phyloP scores from a whole-genome alignment of 169 alveolate genomes.

The Perkinsus chesapeaki region DNA sequence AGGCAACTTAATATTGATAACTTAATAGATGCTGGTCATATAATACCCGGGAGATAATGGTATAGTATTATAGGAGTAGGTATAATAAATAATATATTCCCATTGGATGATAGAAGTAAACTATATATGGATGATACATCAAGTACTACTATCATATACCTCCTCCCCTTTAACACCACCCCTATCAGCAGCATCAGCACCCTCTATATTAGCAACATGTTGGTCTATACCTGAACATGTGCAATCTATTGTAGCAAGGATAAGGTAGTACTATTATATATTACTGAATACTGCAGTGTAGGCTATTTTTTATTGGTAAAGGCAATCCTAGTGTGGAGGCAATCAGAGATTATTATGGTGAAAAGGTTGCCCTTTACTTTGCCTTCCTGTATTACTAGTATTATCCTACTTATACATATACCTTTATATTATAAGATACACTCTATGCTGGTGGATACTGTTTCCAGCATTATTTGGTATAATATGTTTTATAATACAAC shows the following conservation, averaged over 20 bases:
- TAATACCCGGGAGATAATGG: neutral
- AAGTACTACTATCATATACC: neutral
- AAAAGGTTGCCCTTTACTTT: neutral
- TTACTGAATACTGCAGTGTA: neutral
- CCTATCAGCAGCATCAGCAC: neutral
- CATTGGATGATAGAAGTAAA: neutral
- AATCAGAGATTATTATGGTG: neutral
- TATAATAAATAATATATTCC: neutral
- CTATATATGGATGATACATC: neutral
- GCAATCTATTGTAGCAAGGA: neutral
- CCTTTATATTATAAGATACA: neutral
- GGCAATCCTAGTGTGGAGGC: neutral
- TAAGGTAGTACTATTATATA: neutral
- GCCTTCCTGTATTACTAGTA: neutral
- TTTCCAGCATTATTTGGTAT: neutral
- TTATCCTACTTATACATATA: neutral
- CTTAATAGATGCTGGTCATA: neutral
- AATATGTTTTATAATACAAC: neutral
- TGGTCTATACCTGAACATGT: neutral
- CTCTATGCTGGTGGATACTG: neutral
- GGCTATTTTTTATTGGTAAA: neutral
- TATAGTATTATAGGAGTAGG: neutral
- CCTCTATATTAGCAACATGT: neutral
- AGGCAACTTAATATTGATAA: neutral
- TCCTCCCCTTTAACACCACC: neutral